Evolutionary conservation across 176 grass and related monocot species (phyloP), one percentile per base, ranked within the genome.

Genomic region (Chrysopogon serrulatus): DNA sequence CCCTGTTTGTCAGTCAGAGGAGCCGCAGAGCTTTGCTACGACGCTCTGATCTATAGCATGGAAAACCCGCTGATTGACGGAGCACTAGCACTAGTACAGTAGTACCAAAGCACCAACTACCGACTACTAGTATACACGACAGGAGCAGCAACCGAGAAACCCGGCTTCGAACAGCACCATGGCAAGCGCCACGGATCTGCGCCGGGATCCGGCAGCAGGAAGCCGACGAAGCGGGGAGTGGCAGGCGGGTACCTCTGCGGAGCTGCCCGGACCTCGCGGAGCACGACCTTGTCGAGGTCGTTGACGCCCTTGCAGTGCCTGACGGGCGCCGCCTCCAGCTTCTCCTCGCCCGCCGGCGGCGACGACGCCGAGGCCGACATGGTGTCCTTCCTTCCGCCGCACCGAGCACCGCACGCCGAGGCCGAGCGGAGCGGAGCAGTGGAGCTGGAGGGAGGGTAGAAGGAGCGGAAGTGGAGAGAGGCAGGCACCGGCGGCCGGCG

Each of bases 221-320:
- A 28, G 26, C 26, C 26, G 2, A 10, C 3, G 3, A 18, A 3
- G 48, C 27, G 1, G 28, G 72, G 34, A 36, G 45, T n/a, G 28
- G 13, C 15, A 9, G 9, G 0, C 3, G 53, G 28, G 23, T 9
- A 30, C 96, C 96, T 98, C 96, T 17, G 91, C 89, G 18, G 92
- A 92, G 89, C 83, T 84, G 18, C 87, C 23, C 85, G 62, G 73
- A 86, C 85, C 73, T 91, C 91, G 23, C 89, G 80, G 53, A 98
- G 92, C 36, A 98, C 72, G 48, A 98, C 85, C 87, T 93, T 95
- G 10, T 95, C 92, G 53, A 98, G 83, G 26, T 87, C 92, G 76
- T 93, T 98, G 17, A 49, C 73, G 30, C 92, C 95, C 88, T 90
- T 91, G 76, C 87, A 85, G 12, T 9, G 79, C 79, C 84, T 79